These are phyloP conservation scores for Ogataea populi-albae DNA, from an alignment of 805 yeast species.

Conservation along the genomic window DNA sequence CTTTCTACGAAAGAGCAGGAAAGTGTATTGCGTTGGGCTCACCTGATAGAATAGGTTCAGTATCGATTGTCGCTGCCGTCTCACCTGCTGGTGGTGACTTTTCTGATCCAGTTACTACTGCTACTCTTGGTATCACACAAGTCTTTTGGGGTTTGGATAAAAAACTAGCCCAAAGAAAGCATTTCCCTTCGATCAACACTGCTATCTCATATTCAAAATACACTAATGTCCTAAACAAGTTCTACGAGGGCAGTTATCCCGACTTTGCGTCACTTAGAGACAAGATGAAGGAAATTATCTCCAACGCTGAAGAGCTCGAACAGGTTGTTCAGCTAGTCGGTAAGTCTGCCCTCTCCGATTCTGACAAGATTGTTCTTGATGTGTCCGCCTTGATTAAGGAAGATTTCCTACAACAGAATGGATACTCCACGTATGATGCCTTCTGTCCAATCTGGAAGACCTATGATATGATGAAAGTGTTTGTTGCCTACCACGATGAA, in stretches of 20 bases:
- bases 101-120: constrained; percentile 98
- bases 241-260: constrained; percentile 81
- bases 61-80: constrained; percentile 99
- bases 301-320: constrained; percentile 97
- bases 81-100: constrained; percentile 99
- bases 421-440: constrained; percentile 96
- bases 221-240: constrained; percentile 80
- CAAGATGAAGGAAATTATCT: constrained; percentile 87
- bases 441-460: constrained; percentile 99
- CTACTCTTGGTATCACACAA: constrained; percentile 99
- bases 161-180: constrained; percentile 98
- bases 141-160: constrained; percentile 99
- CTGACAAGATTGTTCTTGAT: constrained; percentile 95
- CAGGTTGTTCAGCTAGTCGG: constrained; percentile 99
- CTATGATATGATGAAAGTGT: constrained; percentile 94
- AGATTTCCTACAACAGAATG: constrained; percentile 98
- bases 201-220: constrained; percentile 96
- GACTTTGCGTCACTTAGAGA: constrained; percentile 90
- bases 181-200: constrained; percentile 98
- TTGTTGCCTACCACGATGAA: constrained; percentile 88
- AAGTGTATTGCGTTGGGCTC: constrained; percentile 92
- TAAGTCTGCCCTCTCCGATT: constrained; percentile 93
- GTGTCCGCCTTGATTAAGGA: constrained; percentile 90
- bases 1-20: constrained; percentile 99
- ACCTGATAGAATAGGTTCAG: constrained; percentile 95